Percentiles rank a stretch among this genome's conserved stretches.
phyloP scores from a whole-genome alignment of 2,329 filamentous ascomycete genomes.

The Bipolaris cookei region DNA sequence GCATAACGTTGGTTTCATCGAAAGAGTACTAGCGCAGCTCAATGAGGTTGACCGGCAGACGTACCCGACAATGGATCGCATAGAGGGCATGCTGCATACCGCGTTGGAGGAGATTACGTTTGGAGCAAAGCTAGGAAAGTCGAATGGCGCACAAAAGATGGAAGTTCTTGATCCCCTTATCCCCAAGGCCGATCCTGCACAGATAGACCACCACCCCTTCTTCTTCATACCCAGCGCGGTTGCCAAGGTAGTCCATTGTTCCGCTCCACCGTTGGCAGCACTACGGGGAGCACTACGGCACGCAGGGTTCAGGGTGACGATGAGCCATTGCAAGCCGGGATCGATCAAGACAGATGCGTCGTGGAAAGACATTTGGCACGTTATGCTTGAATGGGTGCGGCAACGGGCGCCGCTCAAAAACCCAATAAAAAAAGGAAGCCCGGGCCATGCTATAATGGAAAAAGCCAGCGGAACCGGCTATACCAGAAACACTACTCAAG shows the following conservation, averaged over 20 bases:
- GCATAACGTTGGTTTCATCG: slow-evolving; percentile 83
- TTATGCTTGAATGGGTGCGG: slow-evolving; percentile 89
- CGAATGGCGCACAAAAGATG: slow-evolving; percentile 24
- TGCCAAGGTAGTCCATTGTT: slow-evolving; percentile 77
- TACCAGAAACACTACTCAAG: slow-evolving; percentile 6
- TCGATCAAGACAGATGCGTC: slow-evolving; percentile 94
- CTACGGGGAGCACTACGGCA: slow-evolving; percentile 81
- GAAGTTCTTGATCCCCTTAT: slow-evolving; percentile 47
- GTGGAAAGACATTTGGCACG: slow-evolving; percentile 87
- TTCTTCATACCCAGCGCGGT: slow-evolving; percentile 80
- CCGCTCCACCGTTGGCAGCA: slow-evolving; percentile 78
- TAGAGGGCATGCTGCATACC: slow-evolving; percentile 90
- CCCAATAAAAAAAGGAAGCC: slow-evolving; percentile 70
- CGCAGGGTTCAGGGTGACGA: slow-evolving; percentile 80
- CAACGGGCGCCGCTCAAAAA: slow-evolving; percentile 81
- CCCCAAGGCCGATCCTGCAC: slow-evolving; percentile 44
- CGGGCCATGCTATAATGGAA: slow-evolving; percentile 69
- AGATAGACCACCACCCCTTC: slow-evolving; percentile 78
- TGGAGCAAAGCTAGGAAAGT: slow-evolving; percentile 29
- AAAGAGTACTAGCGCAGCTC: slow-evolving; percentile 75
- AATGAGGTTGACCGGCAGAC: slow-evolving; percentile 69
- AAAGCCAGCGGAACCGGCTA: slow-evolving; percentile 29
- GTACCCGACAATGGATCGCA: slow-evolving; percentile 80
- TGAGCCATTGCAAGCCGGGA: slow-evolving; percentile 87
- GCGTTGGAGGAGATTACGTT: slow-evolving; percentile 75